A percentile compares a stretch with the other conserved stretches of the same genome.
These are phyloP conservation scores for Closterium sp. DNA, from an alignment of 139 green algal genomes.

Conservation along the genomic window DNA sequence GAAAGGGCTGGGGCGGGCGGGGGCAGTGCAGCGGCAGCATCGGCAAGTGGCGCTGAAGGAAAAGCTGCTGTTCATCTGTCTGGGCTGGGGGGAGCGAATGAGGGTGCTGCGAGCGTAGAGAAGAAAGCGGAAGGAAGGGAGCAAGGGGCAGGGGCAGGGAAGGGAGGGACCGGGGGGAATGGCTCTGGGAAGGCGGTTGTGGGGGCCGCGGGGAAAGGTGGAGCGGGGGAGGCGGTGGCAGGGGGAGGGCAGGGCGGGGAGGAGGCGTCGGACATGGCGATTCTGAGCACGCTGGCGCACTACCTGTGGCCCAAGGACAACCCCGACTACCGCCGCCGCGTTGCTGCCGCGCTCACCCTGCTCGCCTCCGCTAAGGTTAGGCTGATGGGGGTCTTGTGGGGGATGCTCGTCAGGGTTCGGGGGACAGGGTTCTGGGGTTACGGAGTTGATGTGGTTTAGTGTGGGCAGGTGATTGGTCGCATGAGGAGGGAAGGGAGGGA, in stretches of 20 bases:
- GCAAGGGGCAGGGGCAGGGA: neutral
- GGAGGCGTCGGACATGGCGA: constrained; percentile 31
- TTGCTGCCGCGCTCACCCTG: constrained; percentile 22
- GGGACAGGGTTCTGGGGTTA: neutral
- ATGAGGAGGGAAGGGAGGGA: no score
- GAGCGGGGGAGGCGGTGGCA: neutral
- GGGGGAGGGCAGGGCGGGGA: constrained; percentile 1
- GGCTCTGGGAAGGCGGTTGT: no score
- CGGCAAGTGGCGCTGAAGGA: neutral
- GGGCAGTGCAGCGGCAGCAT: neutral
- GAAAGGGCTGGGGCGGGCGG: neutral
- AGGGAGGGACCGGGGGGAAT: no score
- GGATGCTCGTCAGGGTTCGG: neutral
- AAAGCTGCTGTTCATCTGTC: neutral
- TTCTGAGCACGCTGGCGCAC: constrained; percentile 17
- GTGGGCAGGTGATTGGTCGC: neutral
- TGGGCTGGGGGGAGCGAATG: neutral
- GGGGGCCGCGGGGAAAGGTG: neutral
- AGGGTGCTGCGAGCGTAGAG: neutral
- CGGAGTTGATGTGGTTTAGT: neutral
- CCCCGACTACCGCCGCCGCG: constrained; percentile 28
- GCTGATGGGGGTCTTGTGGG: neutral
- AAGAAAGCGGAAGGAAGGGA: neutral
- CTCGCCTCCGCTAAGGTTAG: constrained; percentile 42
- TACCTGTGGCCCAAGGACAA: constrained; percentile 49